Evolutionary conservation across 306 rosid species (phyloP).

Genomic region (Cucurbita moschata): DNA sequence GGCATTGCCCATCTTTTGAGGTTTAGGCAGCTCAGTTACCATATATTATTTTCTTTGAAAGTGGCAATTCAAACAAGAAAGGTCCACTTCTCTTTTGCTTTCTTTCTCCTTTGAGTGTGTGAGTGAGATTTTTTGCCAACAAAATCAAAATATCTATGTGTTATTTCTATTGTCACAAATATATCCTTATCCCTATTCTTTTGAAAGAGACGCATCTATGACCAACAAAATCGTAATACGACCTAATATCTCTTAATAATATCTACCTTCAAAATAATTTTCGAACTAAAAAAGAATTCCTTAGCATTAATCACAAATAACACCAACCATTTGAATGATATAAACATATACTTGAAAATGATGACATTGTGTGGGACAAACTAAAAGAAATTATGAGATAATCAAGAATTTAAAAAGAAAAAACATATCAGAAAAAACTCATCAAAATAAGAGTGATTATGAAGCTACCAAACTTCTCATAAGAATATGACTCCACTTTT

Average conservation of each 20-base stretch:
- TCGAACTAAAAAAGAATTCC: neutral
- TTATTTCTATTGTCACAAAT: neutral
- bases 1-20: neutral
- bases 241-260: neutral
- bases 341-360: neutral
- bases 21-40: neutral
- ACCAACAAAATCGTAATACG: neutral
- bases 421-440: neutral
- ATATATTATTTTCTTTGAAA: neutral
- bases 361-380: neutral
- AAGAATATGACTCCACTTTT: neutral
- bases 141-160: neutral
- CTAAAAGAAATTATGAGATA: neutral
- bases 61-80: neutral
- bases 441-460: neutral
- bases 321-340: neutral
- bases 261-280: neutral
- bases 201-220: neutral
- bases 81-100: neutral
- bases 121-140: neutral
- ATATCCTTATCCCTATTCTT: neutral
- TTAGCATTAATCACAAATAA: neutral
- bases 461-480: neutral
- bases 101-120: neutral
- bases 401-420: neutral